Evolutionary conservation across 2,329 filamentous ascomycete genomes (phyloP).

Genomic region (Podosphaera aphanis): DNA sequence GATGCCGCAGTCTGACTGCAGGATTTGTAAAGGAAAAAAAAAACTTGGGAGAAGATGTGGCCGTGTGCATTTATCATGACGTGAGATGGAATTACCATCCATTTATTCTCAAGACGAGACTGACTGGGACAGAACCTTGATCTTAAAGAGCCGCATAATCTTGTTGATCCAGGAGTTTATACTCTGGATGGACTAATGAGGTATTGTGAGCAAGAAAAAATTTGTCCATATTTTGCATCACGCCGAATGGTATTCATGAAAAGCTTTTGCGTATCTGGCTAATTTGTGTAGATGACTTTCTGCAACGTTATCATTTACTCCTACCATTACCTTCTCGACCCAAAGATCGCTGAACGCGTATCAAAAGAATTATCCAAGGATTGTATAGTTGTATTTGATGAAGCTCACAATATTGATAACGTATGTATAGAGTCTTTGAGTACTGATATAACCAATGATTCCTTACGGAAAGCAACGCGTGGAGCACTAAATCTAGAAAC

Average conservation of each 20-base stretch:
- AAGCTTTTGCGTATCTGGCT: constrained; percentile 1
- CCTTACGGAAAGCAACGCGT: constrained; percentile 67
- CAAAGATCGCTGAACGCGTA: constrained; percentile 66
- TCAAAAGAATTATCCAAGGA: constrained; percentile 93
- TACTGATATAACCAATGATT: constrained; percentile 91
- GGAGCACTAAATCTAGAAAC: constrained; percentile 78
- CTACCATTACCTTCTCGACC: constrained; percentile 92
- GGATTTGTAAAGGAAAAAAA: constrained; percentile 97
- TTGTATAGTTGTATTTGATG: constrained; percentile 95
- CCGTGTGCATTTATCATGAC: constrained; percentile 88
- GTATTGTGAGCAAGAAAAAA: constrained; percentile 87
- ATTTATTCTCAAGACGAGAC: constrained; percentile 1
- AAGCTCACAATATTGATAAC: constrained; percentile 98
- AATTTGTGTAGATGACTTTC: constrained; percentile 55
- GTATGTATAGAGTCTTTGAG: constrained; percentile 95
- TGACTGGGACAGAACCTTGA: constrained; percentile 50
- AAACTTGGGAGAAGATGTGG: constrained; percentile 78
- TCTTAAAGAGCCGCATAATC: constrained; percentile 76
- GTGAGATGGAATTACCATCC: constrained; percentile 21
- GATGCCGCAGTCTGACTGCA: constrained; percentile 83
- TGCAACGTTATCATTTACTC: constrained; percentile 99
- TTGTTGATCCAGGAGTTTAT: constrained; percentile 87
- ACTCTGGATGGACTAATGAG: constrained; percentile 71
- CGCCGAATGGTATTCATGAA: constrained; percentile 52
- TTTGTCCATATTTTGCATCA: constrained; percentile 92